These are phyloP conservation scores for Candida maris DNA, from an alignment of 805 yeast species.

Conservation along the genomic window DNA sequence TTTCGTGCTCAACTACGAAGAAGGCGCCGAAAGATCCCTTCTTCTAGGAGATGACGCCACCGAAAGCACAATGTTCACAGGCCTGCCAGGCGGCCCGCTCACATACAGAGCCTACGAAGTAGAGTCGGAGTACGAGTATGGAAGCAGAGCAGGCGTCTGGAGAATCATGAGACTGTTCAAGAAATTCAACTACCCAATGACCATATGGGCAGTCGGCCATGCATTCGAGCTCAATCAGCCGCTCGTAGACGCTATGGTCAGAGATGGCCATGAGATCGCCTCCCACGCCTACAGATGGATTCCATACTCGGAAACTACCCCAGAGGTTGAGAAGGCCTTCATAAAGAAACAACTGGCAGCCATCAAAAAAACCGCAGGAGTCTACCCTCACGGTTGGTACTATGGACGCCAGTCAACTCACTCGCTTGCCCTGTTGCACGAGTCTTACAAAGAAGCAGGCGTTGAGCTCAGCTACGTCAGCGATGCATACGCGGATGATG, in stretches of 20 bases:
- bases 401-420: constrained; percentile 33
- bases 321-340: constrained; percentile 33
- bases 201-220: constrained; percentile 38
- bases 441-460: constrained; percentile 32
- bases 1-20: constrained; percentile 27
- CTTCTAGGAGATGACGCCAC: constrained; percentile 13
- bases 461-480: constrained; percentile 32
- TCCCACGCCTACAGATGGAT: constrained; percentile 39
- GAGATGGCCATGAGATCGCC: constrained; percentile 39
- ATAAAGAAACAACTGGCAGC: constrained; percentile 29
- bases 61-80: constrained; percentile 13
- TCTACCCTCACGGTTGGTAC: constrained; percentile 35
- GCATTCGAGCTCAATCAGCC: constrained; percentile 33
- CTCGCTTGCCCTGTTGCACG: constrained; percentile 31
- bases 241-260: constrained; percentile 33
- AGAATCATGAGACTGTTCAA: constrained; percentile 31
- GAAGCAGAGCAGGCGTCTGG: constrained; percentile 17
- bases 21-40: constrained; percentile 23
- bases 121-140: constrained; percentile 15
- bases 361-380: constrained; percentile 31
- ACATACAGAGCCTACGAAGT: constrained; percentile 14
- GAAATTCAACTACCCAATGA: constrained; percentile 31
- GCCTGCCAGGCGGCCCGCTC: constrained; percentile 9
- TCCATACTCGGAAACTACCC: constrained; percentile 28
- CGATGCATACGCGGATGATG: constrained; percentile 36